These are phyloP conservation scores for Lentinula detonsa DNA, from an alignment of 768 basidiomycete species.

Conservation along the genomic window DNA sequence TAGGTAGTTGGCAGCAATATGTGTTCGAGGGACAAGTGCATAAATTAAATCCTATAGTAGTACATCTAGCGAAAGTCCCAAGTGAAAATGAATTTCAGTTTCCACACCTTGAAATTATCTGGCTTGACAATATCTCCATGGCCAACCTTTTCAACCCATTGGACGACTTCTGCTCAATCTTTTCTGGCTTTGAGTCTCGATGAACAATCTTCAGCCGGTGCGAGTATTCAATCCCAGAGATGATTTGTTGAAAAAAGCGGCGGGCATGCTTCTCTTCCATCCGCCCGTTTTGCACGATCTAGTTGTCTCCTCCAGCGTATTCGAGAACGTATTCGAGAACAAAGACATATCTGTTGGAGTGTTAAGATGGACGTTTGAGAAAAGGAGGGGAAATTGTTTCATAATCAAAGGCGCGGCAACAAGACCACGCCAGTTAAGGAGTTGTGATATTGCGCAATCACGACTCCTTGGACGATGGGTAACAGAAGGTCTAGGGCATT, in stretches of 20 bases:
- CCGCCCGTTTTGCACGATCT: conserved; percentile 84
- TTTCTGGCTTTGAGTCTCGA: conserved; percentile 97
- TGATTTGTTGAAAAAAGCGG: conserved; percentile 97
- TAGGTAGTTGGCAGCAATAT: conserved; percentile 76
- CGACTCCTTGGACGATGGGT: too few relatives aligned
- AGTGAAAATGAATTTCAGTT: background rate
- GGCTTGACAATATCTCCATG: conserved; percentile 41
- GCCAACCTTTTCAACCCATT: conserved; percentile 66
- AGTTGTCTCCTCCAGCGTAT: conserved; percentile 95
- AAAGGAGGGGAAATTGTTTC: too few relatives aligned
- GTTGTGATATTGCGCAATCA: too few relatives aligned
- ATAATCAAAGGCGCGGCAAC: too few relatives aligned
- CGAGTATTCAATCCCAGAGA: conserved; percentile 95
- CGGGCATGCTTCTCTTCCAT: conserved; percentile 87
- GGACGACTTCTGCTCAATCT: conserved; percentile 64
- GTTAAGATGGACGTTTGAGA: too few relatives aligned
- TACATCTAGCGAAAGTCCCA: background rate
- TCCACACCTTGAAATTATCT: conserved; percentile 43
- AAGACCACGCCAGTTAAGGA: too few relatives aligned
- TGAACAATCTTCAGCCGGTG: conserved; percentile 97
- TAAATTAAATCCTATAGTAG: conserved; percentile 52
- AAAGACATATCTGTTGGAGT: conserved; percentile 97
- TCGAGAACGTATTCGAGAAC: conserved; percentile 98
- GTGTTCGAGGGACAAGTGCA: conserved; percentile 71
- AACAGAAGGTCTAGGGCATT: too few relatives aligned